Evolutionary conservation across 106 monocot genomes (phyloP).

Genomic region (Dioscorea alata): DNA sequence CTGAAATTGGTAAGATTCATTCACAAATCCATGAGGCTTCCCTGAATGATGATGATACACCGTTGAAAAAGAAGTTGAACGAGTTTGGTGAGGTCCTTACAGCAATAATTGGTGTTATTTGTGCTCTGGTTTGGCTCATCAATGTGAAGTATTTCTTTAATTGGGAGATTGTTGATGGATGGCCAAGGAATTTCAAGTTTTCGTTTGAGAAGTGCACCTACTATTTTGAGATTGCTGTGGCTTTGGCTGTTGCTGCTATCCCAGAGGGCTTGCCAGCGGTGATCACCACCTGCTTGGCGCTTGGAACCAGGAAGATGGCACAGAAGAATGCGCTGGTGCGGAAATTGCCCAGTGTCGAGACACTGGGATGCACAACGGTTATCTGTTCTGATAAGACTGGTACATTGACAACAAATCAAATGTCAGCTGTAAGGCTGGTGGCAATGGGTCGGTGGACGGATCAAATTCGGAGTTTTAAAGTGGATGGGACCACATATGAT

Average conservation of each 20-base stretch:
- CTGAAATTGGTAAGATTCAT: conserved; percentile 69
- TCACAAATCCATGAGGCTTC: conserved; percentile 69
- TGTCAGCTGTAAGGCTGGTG: conserved; percentile 73
- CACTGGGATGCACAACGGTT: conserved; percentile 79
- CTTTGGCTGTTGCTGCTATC: conserved; percentile 66
- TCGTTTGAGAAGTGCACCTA: conserved; percentile 72
- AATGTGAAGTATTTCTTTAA: conserved; percentile 67
- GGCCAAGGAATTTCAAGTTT: conserved; percentile 67
- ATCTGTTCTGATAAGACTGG: conserved; percentile 90
- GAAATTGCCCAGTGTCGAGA: conserved; percentile 90
- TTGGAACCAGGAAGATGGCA: conserved; percentile 72
- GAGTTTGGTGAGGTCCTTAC: conserved; percentile 66
- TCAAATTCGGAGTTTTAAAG: conserved; percentile 51
- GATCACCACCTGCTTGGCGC: conserved; percentile 69
- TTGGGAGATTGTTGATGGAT: conserved; percentile 62
- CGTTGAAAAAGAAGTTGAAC: conserved; percentile 53
- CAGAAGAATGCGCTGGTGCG: conserved; percentile 69
- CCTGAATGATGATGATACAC: conserved; percentile 58
- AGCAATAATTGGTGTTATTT: conserved; percentile 52
- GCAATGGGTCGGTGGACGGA: conserved; percentile 58
- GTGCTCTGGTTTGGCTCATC: conserved; percentile 67
- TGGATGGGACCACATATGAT: conserved; percentile 83
- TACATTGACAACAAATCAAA: conserved; percentile 87
- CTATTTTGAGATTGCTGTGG: conserved; percentile 60
- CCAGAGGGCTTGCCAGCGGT: conserved; percentile 71